Conservation (phyloP, 2,329 filamentous ascomycete species). For the Penicillium sp. region DNA sequence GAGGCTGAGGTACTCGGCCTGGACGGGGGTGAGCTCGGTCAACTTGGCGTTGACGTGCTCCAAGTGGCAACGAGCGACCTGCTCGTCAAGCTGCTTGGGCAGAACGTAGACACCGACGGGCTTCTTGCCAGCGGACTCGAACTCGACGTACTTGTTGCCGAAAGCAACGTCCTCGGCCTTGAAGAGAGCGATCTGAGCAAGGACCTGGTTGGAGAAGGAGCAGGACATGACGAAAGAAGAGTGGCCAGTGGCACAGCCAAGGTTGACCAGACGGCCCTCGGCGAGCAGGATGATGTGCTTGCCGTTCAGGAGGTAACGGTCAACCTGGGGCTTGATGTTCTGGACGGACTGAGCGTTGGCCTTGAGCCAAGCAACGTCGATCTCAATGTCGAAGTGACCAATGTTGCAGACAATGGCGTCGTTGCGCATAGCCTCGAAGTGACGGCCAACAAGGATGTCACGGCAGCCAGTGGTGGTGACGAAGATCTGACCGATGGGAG, state of each 20-base stretch:
- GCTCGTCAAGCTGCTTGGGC: conserved; percentile 98
- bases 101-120: conserved; percentile 89
- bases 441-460: conserved; percentile 85
- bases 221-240: conserved; percentile 99
- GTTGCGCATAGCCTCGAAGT: conserved; percentile 95
- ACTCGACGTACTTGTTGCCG: conserved; percentile 91
- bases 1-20: conserved; percentile 93
- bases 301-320: conserved; percentile 94
- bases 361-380: conserved; percentile 99
- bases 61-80: conserved; percentile 91
- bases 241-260: conserved; percentile 98
- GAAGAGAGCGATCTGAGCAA: conserved; percentile 97
- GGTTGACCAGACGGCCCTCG: conserved; percentile 97
- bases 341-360: conserved; percentile 85
- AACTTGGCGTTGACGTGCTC: conserved; percentile 92
- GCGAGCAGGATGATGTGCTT: conserved; percentile 97
- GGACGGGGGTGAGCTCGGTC: conserved; percentile 72
- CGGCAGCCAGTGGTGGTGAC: conserved; percentile 99
- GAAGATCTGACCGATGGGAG: conserved; percentile 86
- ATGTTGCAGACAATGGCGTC: conserved; percentile 99
- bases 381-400: conserved; percentile 99
- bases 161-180: conserved; percentile 86
- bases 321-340: conserved; percentile 99
- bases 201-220: conserved; percentile 99
- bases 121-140: conserved; percentile 86